Evolutionary conservation across 2,329 filamentous ascomycete genomes (phyloP), one percentile per base, ranked within the genome.

Genomic region (Aspergillus candidus): DNA sequence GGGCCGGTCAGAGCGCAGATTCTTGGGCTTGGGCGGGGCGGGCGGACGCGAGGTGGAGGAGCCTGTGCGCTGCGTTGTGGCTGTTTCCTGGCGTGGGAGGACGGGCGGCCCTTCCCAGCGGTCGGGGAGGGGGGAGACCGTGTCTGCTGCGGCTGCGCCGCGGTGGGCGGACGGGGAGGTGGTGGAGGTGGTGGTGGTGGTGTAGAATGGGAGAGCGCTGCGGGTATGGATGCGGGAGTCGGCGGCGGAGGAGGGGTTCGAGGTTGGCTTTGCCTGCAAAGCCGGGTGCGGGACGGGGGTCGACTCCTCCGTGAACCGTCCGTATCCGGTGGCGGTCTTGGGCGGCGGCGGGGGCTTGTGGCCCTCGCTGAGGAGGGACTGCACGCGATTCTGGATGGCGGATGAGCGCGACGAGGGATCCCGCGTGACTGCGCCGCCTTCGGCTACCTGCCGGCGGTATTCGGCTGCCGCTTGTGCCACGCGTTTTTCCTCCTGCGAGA

Each of bases 381-480:
- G 87, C 43, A 98, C 88, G 51, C 91, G 84, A 60, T 87, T 89
- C 63, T 97, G 89, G 56, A 98, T 98, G 18, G 84, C 86, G n/a
- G 82, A 79, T 13, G 89, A 88, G 74, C 79, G 59, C 69, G 77
- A 65, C 74, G 79, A 13, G 63, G 65, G 6, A 68, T 63, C 35
- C 65, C 71, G 68, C 35, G 72, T 73, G 14, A 72, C 68, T 32
- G 70, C 67, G n/a, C 76, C 78, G 41, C 79, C 74, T 40, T 80
- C 77, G 1, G 84, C 80, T 32, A 95, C 71, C 15, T 85, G 81
- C 55, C 82, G 82, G 30, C 86, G 81, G 64, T 97, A 95, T 66
- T 94, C 90, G 2, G 87, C 89, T 13, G 88, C 89, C 0, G 90
- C 93, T 14, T 84, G 84, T 37, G 88, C 88, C 2, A 98, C 93